Evolutionary conservation across 306 rosid species (phyloP).

Genomic region (Cucumis cinereus): DNA sequence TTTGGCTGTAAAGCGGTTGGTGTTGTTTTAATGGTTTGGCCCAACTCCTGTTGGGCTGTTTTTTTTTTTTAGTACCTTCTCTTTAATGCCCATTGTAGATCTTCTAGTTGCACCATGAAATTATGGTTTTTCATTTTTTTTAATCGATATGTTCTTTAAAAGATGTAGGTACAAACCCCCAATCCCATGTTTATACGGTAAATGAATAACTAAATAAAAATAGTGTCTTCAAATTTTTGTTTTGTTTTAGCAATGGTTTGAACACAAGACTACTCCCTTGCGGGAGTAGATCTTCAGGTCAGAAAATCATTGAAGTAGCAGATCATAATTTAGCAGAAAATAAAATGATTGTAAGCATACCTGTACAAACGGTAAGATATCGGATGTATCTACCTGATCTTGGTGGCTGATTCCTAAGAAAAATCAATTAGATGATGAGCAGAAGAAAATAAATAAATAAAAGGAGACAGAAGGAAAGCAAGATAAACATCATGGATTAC

Average conservation of each 20-base stretch:
- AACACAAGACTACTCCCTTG: background rate
- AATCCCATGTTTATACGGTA: background rate
- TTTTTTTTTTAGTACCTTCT: background rate
- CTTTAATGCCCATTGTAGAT: background rate
- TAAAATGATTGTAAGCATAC: constrained; percentile 18
- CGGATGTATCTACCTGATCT: constrained; percentile 50
- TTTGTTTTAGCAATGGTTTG: background rate
- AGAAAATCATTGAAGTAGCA: background rate
- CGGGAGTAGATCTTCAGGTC: background rate
- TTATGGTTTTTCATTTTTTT: background rate
- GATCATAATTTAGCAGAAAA: background rate
- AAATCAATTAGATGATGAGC: constrained; percentile 4
- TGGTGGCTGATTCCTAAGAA: constrained; percentile 69
- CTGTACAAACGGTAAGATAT: constrained; percentile 56
- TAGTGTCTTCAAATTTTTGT: background rate
- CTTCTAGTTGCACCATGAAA: background rate
- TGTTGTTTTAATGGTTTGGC: background rate
- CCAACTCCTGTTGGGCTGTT: background rate
- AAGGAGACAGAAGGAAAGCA: background rate
- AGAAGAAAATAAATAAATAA: constrained; percentile 8
- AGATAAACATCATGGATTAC: constrained; percentile 26
- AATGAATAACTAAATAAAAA: background rate
- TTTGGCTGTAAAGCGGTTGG: background rate
- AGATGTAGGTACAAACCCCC: background rate
- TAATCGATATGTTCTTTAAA: background rate